These are phyloP conservation scores for Aspergillus udagawae DNA, from an alignment of 2,329 filamentous ascomycete species.

Conservation along the genomic window DNA sequence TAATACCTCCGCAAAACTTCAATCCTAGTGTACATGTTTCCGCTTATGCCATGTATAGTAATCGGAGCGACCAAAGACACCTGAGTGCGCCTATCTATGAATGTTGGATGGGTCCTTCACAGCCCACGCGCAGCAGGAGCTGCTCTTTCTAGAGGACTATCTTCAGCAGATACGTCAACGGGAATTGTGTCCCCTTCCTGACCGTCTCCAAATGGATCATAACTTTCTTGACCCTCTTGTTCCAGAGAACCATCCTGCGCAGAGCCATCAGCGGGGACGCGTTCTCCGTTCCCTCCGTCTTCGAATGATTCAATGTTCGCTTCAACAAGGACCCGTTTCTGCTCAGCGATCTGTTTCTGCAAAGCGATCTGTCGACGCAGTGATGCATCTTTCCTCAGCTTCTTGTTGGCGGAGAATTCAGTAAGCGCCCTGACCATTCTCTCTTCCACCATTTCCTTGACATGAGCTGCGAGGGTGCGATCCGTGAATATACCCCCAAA, in stretches of 20 bases:
- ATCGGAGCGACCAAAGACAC: background rate
- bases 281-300: slow-evolving; percentile 7
- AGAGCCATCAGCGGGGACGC: slow-evolving; percentile 12
- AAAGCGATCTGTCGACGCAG: slow-evolving; percentile 35
- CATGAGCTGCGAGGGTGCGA: slow-evolving; percentile 70
- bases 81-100: background rate
- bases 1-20: background rate
- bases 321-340: slow-evolving; percentile 23
- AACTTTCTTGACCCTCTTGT: background rate
- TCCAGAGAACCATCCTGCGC: slow-evolving; percentile 12
- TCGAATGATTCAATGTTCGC: slow-evolving; percentile 13
- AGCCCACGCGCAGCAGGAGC: background rate
- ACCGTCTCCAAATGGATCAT: background rate
- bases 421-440: slow-evolving; percentile 64
- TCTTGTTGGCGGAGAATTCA: slow-evolving; percentile 50
- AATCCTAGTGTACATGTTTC: background rate
- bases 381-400: slow-evolving; percentile 37
- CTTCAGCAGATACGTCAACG: background rate
- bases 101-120: background rate
- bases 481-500: slow-evolving; percentile 76
- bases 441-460: slow-evolving; percentile 72
- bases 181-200: background rate
- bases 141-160: background rate
- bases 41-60: background rate
- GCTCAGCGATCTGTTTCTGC: slow-evolving; percentile 31